Conservation (phyloP, 2,329 filamentous ascomycete genomes). For the Sclerotinia trifoliorum region DNA sequence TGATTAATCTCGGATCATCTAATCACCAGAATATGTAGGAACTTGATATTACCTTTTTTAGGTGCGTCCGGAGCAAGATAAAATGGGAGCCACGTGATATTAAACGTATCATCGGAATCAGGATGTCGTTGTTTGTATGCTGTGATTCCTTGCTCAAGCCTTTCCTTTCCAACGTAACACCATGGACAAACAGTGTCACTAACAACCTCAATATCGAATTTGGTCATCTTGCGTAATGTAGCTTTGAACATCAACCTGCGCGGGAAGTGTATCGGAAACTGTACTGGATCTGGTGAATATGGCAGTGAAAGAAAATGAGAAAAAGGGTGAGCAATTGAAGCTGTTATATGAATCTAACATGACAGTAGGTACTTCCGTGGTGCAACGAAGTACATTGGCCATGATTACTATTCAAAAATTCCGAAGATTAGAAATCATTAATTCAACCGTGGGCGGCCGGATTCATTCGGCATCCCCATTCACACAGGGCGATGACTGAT, state of each 20-base stretch:
- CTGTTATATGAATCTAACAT: not conserved
- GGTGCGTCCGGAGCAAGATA: constrained; percentile 71
- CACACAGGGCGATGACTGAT: not conserved
- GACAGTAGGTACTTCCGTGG: not conserved
- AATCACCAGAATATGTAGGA: not conserved
- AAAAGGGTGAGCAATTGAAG: not conserved
- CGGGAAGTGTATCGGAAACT: too few relatives aligned
- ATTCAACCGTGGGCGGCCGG: not conserved
- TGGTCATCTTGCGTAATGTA: constrained; percentile 56
- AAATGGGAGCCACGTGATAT: constrained; percentile 73
- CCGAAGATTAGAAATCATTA: constrained; percentile 9
- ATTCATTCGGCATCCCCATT: not conserved
- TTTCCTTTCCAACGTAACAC: constrained; percentile 58
- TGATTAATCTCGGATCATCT: not conserved
- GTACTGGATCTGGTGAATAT: not conserved
- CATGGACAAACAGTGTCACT: constrained; percentile 64
- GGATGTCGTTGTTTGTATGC: constrained; percentile 63
- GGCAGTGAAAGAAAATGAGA: not conserved
- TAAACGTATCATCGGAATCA: constrained; percentile 65
- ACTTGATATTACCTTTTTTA: constrained; percentile 45
- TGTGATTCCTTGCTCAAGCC: constrained; percentile 69
- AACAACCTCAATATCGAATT: constrained; percentile 73
- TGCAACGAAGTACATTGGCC: not conserved
- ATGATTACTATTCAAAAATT: constrained; percentile 8
- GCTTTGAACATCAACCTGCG: constrained; percentile 28